A percentile compares a stretch with the other conserved stretches of the same genome.
Evolutionary conservation across 1,139 yeast genomes (phyloP).

Genomic region (Yarrowia galli): DNA sequence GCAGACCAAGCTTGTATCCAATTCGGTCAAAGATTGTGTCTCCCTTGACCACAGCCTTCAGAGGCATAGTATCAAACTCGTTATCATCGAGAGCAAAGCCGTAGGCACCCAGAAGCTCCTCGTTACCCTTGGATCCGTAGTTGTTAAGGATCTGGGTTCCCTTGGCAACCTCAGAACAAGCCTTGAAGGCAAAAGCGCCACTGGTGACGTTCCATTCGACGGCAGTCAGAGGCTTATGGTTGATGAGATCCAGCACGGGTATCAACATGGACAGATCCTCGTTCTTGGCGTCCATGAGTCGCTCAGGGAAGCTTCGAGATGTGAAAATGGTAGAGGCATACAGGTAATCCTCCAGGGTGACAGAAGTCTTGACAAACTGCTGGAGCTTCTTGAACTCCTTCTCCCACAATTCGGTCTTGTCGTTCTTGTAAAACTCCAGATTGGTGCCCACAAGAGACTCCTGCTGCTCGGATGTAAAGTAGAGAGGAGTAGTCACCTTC

Average conservation of each 20-base stretch:
- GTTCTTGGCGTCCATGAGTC: constrained; percentile 55
- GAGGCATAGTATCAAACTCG: constrained; percentile 66
- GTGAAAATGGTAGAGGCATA: constrained; percentile 78
- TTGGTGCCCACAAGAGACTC: constrained; percentile 68
- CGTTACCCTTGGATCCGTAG: constrained; percentile 87
- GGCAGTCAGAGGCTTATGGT: constrained; percentile 68
- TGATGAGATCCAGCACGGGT: constrained; percentile 80
- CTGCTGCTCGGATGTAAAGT: constrained; percentile 64
- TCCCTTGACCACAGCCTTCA: constrained; percentile 49
- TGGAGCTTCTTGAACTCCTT: constrained; percentile 46
- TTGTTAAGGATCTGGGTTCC: constrained; percentile 72
- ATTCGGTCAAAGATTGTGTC: constrained; percentile 29
- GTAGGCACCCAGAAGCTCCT: constrained; percentile 64
- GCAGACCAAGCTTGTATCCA: constrained; percentile 33
- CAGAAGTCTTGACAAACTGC: constrained; percentile 38
- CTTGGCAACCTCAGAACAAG: constrained; percentile 40
- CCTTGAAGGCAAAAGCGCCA: constrained; percentile 42
- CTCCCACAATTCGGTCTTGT: constrained; percentile 46
- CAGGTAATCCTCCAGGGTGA: constrained; percentile 56
- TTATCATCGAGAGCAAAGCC: constrained; percentile 76
- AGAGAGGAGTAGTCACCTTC: constrained; percentile 64
- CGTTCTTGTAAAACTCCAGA: constrained; percentile 51
- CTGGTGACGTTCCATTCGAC: constrained; percentile 66
- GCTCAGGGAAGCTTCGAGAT: constrained; percentile 78
- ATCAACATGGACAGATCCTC: constrained; percentile 70